These are phyloP conservation scores for Tolypocladium pustulatum DNA, from an alignment of 2,329 filamentous ascomycete species.

Conservation along the genomic window DNA sequence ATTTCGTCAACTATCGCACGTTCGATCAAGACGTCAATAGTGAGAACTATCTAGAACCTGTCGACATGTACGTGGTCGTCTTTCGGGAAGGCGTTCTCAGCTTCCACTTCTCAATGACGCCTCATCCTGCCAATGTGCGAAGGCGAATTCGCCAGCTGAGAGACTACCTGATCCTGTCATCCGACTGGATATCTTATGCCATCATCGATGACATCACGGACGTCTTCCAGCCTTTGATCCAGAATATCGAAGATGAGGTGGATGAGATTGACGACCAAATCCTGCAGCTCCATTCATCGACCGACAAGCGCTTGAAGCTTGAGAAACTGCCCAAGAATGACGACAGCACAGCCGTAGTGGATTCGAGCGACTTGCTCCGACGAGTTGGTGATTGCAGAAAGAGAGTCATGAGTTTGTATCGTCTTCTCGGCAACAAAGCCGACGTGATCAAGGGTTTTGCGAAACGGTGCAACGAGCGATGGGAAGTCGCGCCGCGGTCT, in stretches of 20 bases:
- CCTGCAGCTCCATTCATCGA: conserved; percentile 62
- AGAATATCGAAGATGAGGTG: conserved; percentile 89
- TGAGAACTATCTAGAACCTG: conserved; percentile 84
- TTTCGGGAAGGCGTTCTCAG: conserved; percentile 92
- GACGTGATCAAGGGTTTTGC: conserved; percentile 99
- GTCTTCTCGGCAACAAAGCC: conserved; percentile 89
- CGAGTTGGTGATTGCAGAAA: conserved; percentile 91
- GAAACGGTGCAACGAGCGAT: conserved; percentile 95
- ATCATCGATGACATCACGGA: conserved; percentile 98
- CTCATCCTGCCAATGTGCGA: conserved; percentile 91
- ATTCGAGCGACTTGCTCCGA: conserved; percentile 72
- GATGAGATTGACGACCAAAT: conserved; percentile 95
- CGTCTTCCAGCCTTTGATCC: conserved; percentile 85
- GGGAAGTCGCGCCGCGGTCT: conserved; percentile 87
- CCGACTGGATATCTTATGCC: conserved; percentile 97
- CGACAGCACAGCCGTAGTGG: conserved; percentile 30
- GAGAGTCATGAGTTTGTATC: conserved; percentile 92
- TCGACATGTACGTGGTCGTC: conserved; percentile 96
- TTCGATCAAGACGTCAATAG: conserved; percentile 91
- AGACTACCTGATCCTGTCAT: conserved; percentile 85
- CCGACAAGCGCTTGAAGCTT: conserved; percentile 29
- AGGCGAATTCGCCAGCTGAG: conserved; percentile 85
- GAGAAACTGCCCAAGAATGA: conserved; percentile 31
- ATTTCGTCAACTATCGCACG: conserved; percentile 96
- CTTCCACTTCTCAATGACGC: conserved; percentile 95